Percentiles rank a stretch among this genome's conserved stretches.
phyloP scores from a whole-genome alignment of 1,284 basidiomycete species.

The Rhodotorula sp. region DNA sequence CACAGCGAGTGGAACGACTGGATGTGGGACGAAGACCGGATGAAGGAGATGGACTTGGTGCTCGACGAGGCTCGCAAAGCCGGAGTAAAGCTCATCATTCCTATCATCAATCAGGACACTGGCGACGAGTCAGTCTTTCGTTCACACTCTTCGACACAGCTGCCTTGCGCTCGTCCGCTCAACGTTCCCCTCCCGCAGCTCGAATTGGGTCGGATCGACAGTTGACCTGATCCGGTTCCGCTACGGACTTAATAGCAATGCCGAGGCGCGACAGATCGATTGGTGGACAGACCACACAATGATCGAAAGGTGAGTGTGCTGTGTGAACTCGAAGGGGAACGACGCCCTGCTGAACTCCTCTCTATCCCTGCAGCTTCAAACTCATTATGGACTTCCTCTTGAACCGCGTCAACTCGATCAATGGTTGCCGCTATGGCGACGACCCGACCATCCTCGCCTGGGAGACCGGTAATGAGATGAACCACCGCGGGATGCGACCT shows the following conservation, averaged over 20 bases:
- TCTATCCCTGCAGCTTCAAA: conserved; percentile 27
- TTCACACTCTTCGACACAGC: background rate
- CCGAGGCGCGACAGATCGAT: conserved; percentile 32
- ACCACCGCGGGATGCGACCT: conserved; percentile 41
- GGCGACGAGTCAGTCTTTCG: conserved; percentile 24
- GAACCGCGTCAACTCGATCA: conserved; percentile 46
- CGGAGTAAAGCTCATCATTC: conserved; percentile 43
- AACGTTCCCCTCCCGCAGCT: conserved; percentile 2
- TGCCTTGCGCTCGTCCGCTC: background rate
- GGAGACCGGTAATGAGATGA: conserved; percentile 46
- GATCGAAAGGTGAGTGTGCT: conserved; percentile 32
- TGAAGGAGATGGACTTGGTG: conserved; percentile 41
- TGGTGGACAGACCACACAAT: conserved; percentile 41
- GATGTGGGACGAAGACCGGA: conserved; percentile 42
- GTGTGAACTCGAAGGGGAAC: too few species aligned
- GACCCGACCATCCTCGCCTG: conserved; percentile 47
- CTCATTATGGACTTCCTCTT: conserved; percentile 44
- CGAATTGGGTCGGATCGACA: conserved; percentile 40
- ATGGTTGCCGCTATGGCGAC: conserved; percentile 44
- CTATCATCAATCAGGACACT: conserved; percentile 43
- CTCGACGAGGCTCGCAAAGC: conserved; percentile 40
- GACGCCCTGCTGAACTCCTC: too few species aligned
- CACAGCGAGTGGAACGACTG: conserved; percentile 42
- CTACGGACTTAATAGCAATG: conserved; percentile 30
- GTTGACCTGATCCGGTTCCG: conserved; percentile 27